Base-by-base conservation (phyloP, 140 eudicot species). In the Senecio squalidus region DNA sequence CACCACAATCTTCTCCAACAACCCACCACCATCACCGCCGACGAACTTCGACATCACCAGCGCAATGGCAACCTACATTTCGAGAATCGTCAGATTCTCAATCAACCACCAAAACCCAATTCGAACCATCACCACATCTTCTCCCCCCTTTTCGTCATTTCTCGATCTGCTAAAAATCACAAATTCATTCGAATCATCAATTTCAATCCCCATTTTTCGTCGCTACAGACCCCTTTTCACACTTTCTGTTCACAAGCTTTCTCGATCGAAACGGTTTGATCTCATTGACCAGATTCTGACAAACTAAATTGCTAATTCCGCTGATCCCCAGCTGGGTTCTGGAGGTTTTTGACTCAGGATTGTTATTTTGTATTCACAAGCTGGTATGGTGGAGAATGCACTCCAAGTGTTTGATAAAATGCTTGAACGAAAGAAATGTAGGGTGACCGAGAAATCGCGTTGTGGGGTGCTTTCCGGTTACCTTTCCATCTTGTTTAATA, bases 341-440 rank as follows among this genome's bases (percentile, higher is more conserved):
- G 82, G 72, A 68, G 71, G 64, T 16, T 77, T 72, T n/a, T 71
- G 78, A 71, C 68, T 61, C 60, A 64, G 78, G n/a, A 28, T 77
- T 9, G 66, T 64, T 11, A 73, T 55, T 55, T 31, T 72, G 16
- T 77, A 77, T 45, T 74, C 75, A 4, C 71, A 77, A 40, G 75
- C 68, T 6, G 78, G 78, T 1, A 72, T 77, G 82, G 51, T 67
- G 15, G 82, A 73, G 30, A 62, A 67, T 66, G 78, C 75, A 43
- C 75, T 66, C 71, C 62, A 66, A 33, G n/a, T n/a, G n/a, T n/a
- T n/a, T n/a, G n/a, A n/a, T n/a, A n/a, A n/a, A n/a, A n/a, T n/a
- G n/a, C n/a, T 56, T 67, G 67, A 72, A 1, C 39, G 21, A 38
- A 34, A 30, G 1, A 45, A 48, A 15, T 77, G 62, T 53, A 47